A percentile compares a stretch with the other conserved stretches of the same genome.
Conservation (phyloP, 2,329 filamentous ascomycete genomes). For the Diaporthe sp. region DNA sequence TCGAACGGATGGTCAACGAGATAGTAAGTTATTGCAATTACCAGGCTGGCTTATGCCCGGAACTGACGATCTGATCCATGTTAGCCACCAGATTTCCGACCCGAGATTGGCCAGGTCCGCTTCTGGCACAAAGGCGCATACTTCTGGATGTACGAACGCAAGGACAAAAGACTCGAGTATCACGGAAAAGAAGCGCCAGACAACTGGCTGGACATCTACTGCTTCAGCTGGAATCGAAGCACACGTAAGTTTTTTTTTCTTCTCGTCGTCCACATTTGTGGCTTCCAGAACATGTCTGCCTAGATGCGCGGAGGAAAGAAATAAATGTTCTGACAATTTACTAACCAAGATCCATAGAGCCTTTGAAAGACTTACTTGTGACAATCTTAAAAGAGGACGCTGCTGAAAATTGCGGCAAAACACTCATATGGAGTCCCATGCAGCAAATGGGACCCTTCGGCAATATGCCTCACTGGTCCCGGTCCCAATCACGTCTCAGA, state of each 20-base stretch:
- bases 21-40: slow-evolving; percentile 9
- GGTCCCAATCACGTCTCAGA: neutral
- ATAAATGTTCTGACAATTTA: neutral
- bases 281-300: neutral
- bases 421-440: slow-evolving; percentile 23
- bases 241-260: neutral
- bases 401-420: slow-evolving; percentile 26
- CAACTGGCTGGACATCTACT: slow-evolving; percentile 44
- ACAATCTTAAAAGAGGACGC: slow-evolving; percentile 33
- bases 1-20: slow-evolving; percentile 33
- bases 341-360: neutral
- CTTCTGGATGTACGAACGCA: slow-evolving; percentile 35
- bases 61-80: neutral
- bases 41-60: neutral
- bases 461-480: slow-evolving; percentile 11
- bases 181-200: slow-evolving; percentile 42
- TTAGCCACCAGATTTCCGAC: slow-evolving; percentile 26
- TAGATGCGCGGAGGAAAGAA: too few relatives aligned
- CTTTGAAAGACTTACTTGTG: slow-evolving; percentile 32
- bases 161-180: slow-evolving; percentile 34
- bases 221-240: slow-evolving; percentile 36
- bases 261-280: neutral
- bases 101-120: slow-evolving; percentile 30
- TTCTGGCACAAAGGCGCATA: slow-evolving; percentile 35
- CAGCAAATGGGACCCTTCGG: neutral